Evolutionary conservation across 371 early-diverging fungal species (phyloP), one percentile per base, ranked within the genome.

Genomic region (Umbelopsis sp.): DNA sequence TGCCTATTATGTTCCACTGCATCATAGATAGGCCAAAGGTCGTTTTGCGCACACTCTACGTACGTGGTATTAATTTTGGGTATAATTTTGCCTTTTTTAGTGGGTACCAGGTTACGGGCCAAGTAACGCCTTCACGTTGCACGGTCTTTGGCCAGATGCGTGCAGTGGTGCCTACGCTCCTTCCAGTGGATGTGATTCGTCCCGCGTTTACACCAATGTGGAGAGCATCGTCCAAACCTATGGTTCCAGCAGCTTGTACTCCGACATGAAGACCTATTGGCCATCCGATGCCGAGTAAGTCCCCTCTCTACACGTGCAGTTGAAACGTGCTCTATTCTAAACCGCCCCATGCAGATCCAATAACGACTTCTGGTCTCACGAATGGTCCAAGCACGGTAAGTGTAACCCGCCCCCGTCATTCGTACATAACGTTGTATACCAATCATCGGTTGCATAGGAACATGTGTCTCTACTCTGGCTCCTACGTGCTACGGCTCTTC

Each of bases 81-180:
- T 41, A 41, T 41, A 41, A 10, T 14, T 57, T 35, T 32, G 7
- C 57, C 35, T 16, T 57, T 57, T 35, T 16, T 57, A 57, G 57
- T 73, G 73, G 73, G 41, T 64, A 44, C 45, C 53, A 22, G 67
- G 70, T 0, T 69, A 65, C 62, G 76, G 76, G 22, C 76, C 76
- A 38, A 25, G 22, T 22, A 50, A 72, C 38, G 71, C 68, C 9
- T 76, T 70, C 46, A 89, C 89, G n/a, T 74, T 92, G 25, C 93
- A 93, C 69, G 94, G 94, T 10, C 77, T 94, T 63, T 93, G 94
- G 94, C 93, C 95, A 12, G 92, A 89, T 70, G 83, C 85, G 38
- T 92, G 91, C 76, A 77, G 74, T 16, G 93, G 93, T 69, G 79
- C 79, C 37, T 83, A 83, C 46, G 83, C 84, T 25, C 88, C 89